Evolutionary conservation across 805 yeast species (phyloP), one percentile per base, ranked within the genome.

Genomic region (Starmerella sirachaensis): DNA sequence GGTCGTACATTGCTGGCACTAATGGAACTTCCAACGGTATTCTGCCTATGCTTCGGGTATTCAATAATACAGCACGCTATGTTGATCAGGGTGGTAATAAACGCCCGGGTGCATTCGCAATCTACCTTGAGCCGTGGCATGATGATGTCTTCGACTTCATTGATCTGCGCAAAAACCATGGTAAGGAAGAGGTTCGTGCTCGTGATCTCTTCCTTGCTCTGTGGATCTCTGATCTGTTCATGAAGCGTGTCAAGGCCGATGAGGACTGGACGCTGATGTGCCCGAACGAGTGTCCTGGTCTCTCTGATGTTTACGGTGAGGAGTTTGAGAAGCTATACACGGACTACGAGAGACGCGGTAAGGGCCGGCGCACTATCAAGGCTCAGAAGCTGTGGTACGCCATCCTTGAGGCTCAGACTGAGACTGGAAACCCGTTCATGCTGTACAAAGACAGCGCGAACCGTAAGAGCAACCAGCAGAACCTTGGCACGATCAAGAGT

Each of bases 61-160:
- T 77, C 65, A 88, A 88, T 65, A 80, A 84, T 62, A 85, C 97
- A 18, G 97, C 98, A 14, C 73, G 95, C 51, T 88, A 86, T 55
- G 97, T 88, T 29, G 97, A 88, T 54, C 98, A 88, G 67, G 98
- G 98, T 46, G 97, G 97, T 39, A 88, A 88, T 63, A 86, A 86
- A 61, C 69, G 98, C 54, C 98, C 98, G 0, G 97, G 97, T 45
- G 98, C 98, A 3, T 81, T 88, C 60, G 94, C 95, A 24, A 62
- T 85, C 25, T 88, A 86, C 61, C 59, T 88, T 25, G 98, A 88
- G 62, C 96, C 98, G 39, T 88, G 98, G 98, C 98, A 88, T 57
- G 72, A 80, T 9, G 98, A 88, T 53, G 69, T 88, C 24, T 79
- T 83, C 58, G 94, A 81, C 42, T 78, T 88, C 53, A 60, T 88